These are phyloP conservation scores for Isoetes taiwanensis DNA, from an alignment of 75 land plant genomes.

Conservation along the genomic window DNA sequence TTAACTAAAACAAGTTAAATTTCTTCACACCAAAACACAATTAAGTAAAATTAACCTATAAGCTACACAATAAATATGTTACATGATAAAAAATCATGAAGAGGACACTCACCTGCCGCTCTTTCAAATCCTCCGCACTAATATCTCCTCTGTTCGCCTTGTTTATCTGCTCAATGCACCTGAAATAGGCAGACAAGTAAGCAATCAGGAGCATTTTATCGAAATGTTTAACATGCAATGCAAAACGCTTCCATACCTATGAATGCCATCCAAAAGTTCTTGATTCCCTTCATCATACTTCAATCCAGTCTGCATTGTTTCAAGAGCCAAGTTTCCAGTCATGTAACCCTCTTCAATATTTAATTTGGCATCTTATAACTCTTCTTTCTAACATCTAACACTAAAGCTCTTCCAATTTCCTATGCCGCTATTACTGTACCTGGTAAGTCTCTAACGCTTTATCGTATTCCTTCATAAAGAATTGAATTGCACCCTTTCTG, in stretches of 20 bases:
- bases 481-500: constrained; percentile 84
- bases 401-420: too few species aligned
- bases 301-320: constrained; percentile 46
- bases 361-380: too few species aligned
- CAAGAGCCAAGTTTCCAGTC: too few species aligned
- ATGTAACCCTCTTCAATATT: too few species aligned
- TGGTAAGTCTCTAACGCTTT: constrained; percentile 93
- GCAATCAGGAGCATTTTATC: neutral
- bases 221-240: neutral
- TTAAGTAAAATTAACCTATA: too few species aligned
- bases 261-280: constrained; percentile 75
- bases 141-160: constrained; percentile 84
- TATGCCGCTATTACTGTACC: too few species aligned
- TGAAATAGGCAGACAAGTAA: constrained; percentile 16
- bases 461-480: constrained; percentile 97
- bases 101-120: constrained; percentile 92
- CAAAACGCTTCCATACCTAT: constrained; percentile 55
- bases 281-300: constrained; percentile 80
- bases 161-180: constrained; percentile 88
- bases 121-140: constrained; percentile 86
- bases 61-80: too few species aligned
- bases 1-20: too few species aligned
- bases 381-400: too few species aligned
- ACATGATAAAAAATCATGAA: too few species aligned
- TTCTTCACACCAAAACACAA: too few species aligned